These are phyloP conservation scores for Obelidium mucronatum DNA, from an alignment of 192 early-diverging fungal genomes.

Conservation along the genomic window DNA sequence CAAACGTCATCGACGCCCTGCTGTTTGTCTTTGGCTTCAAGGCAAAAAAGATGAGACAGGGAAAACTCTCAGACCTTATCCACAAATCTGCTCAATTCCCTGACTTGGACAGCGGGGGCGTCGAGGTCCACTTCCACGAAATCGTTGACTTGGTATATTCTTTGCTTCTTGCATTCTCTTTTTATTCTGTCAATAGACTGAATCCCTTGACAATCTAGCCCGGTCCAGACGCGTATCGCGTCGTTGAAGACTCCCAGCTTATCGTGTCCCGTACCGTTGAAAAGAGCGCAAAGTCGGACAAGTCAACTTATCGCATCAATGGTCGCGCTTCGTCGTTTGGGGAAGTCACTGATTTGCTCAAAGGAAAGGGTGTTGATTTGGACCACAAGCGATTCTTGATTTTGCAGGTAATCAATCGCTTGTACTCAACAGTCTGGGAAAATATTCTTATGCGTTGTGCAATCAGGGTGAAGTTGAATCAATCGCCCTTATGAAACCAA, in stretches of 20 bases:
- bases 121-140: constrained; percentile 95
- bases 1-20: constrained; percentile 97
- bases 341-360: constrained; percentile 85
- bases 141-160: constrained; percentile 77
- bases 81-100: constrained; percentile 85
- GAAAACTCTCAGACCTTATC: constrained; percentile 93
- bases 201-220: constrained; percentile 46
- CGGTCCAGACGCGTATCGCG: constrained; percentile 64
- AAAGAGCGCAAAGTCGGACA: constrained; percentile 51
- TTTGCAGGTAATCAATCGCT: constrained; percentile 68
- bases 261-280: constrained; percentile 76
- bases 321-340: constrained; percentile 70
- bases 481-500: constrained; percentile 97
- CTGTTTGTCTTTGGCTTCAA: constrained; percentile 99
- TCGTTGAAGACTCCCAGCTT: constrained; percentile 73
- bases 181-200: not conserved
- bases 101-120: constrained; percentile 77
- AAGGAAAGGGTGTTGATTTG: constrained; percentile 88
- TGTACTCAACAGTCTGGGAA: too few species aligned
- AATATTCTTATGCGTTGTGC: not conserved
- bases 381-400: constrained; percentile 99
- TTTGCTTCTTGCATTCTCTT: not conserved
- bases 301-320: constrained; percentile 59
- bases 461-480: constrained; percentile 96
- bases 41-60: constrained; percentile 96